Conservation (phyloP, 2,329 filamentous ascomycete genomes). For the Fusarium sterilihyphosum region DNA sequence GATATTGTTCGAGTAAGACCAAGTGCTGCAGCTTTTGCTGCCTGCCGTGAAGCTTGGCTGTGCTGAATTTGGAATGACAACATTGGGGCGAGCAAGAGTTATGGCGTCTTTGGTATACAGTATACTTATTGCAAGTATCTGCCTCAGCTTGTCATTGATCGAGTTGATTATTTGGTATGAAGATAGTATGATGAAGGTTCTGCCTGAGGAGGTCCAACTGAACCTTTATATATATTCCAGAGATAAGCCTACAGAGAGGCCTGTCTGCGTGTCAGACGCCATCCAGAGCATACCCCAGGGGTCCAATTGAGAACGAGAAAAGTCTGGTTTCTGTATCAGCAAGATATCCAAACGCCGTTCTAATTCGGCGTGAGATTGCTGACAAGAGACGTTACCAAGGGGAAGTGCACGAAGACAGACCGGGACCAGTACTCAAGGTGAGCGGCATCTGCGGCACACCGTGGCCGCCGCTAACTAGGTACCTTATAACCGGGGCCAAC, state of each 20-base stretch:
- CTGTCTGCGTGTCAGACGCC: constrained; percentile 2
- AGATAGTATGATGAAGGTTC: constrained; percentile 10
- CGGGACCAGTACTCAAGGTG: constrained; percentile 31
- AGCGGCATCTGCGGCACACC: constrained; percentile 29
- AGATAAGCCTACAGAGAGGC: constrained; percentile 15
- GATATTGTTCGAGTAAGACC: constrained; percentile 28
- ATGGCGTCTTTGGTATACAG: constrained; percentile 9
- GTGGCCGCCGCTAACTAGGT: neutral
- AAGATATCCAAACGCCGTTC: constrained; percentile 2
- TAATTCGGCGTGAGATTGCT: constrained; percentile 12
- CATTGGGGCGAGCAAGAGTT: constrained; percentile 35
- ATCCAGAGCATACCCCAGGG: constrained; percentile 3
- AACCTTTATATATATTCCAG: constrained; percentile 31
- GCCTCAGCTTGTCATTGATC: constrained; percentile 2
- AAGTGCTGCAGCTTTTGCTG: constrained; percentile 38
- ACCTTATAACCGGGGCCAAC: neutral
- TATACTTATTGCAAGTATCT: constrained; percentile 2
- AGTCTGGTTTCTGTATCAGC: constrained; percentile 5
- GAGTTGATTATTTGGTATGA: constrained; percentile 6
- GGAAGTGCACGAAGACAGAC: constrained; percentile 36
- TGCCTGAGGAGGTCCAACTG: constrained; percentile 22
- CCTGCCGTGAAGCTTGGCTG: constrained; percentile 38
- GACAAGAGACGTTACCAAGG: constrained; percentile 18
- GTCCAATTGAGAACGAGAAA: neutral
- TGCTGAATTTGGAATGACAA: constrained; percentile 42